Conservation (phyloP, 192 early-diverging fungal species). For the Coemansia sp. region DNA sequence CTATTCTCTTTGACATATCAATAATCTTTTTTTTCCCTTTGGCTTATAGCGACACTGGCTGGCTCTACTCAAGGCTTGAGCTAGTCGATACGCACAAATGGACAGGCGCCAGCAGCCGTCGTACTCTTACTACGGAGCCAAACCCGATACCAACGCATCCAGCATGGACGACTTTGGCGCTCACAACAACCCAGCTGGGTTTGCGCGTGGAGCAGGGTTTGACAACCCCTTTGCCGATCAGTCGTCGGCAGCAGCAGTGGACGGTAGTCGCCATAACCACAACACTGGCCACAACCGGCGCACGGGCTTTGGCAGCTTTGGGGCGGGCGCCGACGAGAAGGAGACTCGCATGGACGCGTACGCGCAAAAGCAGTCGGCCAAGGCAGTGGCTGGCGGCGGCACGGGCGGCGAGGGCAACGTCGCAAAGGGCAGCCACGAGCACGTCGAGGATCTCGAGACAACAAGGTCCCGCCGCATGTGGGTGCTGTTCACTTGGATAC, state of each 20-base stretch:
- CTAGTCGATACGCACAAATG: conserved; percentile 15
- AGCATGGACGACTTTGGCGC: conserved; percentile 31
- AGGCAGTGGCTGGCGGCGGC: conserved; percentile 18
- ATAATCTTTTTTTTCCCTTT: neutral
- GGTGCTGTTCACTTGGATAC: conserved; percentile 35
- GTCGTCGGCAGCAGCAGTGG: conserved; percentile 15
- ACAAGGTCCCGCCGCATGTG: conserved; percentile 32
- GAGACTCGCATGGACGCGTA: conserved; percentile 30
- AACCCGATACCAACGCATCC: conserved; percentile 19
- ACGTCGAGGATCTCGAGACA: conserved; percentile 43
- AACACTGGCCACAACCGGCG: neutral
- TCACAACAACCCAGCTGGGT: conserved; percentile 7
- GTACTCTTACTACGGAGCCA: conserved; percentile 28
- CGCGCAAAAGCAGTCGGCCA: conserved; percentile 17
- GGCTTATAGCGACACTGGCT: neutral
- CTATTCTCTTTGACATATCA: neutral
- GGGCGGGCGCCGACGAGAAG: conserved; percentile 9
- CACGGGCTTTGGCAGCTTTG: conserved; percentile 6
- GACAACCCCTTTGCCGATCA: conserved; percentile 45
- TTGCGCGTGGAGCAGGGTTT: neutral
- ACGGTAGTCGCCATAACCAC: conserved; percentile 11
- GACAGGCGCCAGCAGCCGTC: conserved; percentile 18
- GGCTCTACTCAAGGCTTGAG: conserved; percentile 5
- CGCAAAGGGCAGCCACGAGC: conserved; percentile 42
- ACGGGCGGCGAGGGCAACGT: conserved; percentile 52